phyloP scores from a whole-genome alignment of 2,329 filamentous ascomycete genomes.

The Paecilomyces dactylethromorphus region DNA sequence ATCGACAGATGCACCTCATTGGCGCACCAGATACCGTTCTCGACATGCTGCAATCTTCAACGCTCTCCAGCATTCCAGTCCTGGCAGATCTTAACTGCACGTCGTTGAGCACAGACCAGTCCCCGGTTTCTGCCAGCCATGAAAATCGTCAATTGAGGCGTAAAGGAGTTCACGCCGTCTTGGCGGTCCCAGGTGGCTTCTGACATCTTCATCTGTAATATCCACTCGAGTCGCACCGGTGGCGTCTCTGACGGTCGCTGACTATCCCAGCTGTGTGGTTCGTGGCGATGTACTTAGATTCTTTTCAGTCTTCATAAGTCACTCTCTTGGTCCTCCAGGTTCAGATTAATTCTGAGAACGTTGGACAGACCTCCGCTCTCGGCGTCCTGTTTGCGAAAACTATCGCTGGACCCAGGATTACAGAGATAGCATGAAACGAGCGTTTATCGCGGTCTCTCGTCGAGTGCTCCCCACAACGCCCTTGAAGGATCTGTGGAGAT shows the following conservation, averaged over 20 bases:
- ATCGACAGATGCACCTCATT: background rate
- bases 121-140: background rate
- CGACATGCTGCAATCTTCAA: background rate
- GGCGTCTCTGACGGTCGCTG: background rate
- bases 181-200: background rate
- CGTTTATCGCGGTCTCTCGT: background rate
- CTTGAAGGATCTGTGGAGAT: background rate
- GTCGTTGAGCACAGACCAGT: background rate
- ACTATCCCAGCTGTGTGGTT: background rate
- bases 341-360: background rate
- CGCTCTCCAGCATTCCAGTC: background rate
- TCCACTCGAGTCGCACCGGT: background rate
- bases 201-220: background rate
- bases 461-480: background rate
- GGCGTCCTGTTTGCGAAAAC: background rate
- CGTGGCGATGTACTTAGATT: background rate
- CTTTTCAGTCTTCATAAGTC: background rate
- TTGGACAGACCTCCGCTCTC: background rate
- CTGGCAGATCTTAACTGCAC: too few species aligned
- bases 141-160: background rate
- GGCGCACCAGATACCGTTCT: background rate
- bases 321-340: background rate
- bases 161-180: background rate
- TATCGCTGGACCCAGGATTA: background rate
- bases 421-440: background rate